Base-by-base conservation (phyloP, 108 stramenopile species). In the Cyclotella atomus region DNA sequence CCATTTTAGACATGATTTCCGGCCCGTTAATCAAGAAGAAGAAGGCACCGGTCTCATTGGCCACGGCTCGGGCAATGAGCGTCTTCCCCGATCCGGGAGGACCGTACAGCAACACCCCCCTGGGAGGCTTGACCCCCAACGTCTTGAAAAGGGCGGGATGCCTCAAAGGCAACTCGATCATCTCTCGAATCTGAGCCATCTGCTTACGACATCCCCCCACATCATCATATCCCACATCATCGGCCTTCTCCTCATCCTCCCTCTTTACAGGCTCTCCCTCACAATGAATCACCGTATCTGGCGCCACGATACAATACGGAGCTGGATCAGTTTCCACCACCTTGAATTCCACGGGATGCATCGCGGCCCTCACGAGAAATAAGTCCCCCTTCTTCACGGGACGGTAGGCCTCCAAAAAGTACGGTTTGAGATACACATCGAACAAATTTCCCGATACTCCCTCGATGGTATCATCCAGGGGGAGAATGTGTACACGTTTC, bases 1-100 rank as follows among this genome's bases (percentile, higher is more conserved):
- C 97, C 99, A 99, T 99, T 85, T 99, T 99, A 79, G 91, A 92
- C 99, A 99, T 99, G 88, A 99, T 99, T 76, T 99, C 99, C 10
- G 99, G 99, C 7, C 99, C 99, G 79, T 99, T 99, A 91, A 99
- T 99, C 45, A 99, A 83, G 86, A 99, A 98, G 85, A 99, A 99
- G 85, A 99, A 98, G 24, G 98, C 97, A 27, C 99, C 99, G 7
- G 99, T 99, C 71, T 99, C 99, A 79, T 99, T 99, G 38, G 99
- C 99, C 32, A 99, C 98, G 44, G 99, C 99, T 24, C 96, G 90
- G 9, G 99, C 99, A 71, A 99, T 99, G 32, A 99, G 84, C 2
- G 99, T 99, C 90, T 99, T 99, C 59, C 99, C 99, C 16, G 82
- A 84, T 12, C 99, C 99, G 10, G 99, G 99, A 25, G 99, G 99